A percentile compares a stretch with the other conserved stretches of the same genome.
Conservation (phyloP, 2,329 filamentous ascomycete species). For the Arthrobotrys megalospora region DNA sequence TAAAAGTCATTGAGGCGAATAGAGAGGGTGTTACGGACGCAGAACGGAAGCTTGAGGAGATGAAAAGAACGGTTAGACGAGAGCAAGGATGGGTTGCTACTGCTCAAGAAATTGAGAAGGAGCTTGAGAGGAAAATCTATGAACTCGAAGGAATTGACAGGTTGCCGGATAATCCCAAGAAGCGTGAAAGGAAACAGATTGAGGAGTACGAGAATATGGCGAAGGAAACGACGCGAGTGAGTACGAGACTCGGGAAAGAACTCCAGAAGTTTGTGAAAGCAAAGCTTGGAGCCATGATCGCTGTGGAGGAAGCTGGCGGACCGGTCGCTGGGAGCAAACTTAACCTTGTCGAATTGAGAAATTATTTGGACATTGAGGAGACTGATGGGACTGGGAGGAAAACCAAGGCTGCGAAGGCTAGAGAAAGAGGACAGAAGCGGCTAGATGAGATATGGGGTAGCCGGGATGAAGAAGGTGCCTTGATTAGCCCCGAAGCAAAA, state of each 20-base stretch:
- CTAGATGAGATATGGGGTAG: slow-evolving; percentile 56
- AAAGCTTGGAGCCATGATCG: slow-evolving; percentile 48
- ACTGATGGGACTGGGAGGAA: slow-evolving; percentile 22
- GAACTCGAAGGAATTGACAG: slow-evolving; percentile 41
- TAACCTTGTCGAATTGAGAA: slow-evolving; percentile 29
- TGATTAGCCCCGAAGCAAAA: slow-evolving; percentile 25
- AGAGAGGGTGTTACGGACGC: slow-evolving; percentile 38
- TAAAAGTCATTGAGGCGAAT: slow-evolving; percentile 52
- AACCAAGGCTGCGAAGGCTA: slow-evolving; percentile 42
- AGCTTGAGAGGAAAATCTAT: slow-evolving; percentile 35
- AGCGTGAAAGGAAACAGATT: slow-evolving; percentile 47
- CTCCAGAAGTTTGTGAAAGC: slow-evolving; percentile 54
- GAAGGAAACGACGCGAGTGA: slow-evolving; percentile 40
- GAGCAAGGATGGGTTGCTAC: slow-evolving; percentile 48
- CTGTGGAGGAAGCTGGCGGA: slow-evolving; percentile 56
- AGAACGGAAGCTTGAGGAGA: slow-evolving; percentile 43
- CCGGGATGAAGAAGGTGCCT: slow-evolving; percentile 27
- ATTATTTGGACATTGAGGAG: slow-evolving; percentile 31
- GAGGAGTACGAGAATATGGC: slow-evolving; percentile 45
- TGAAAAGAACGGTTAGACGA: slow-evolving; percentile 30
- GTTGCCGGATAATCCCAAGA: slow-evolving; percentile 21
- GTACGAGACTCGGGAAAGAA: slow-evolving; percentile 37
- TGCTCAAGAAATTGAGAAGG: slow-evolving; percentile 49
- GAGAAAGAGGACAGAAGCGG: slow-evolving; percentile 50
- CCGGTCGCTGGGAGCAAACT: slow-evolving; percentile 52